Conservation (phyloP, 768 basidiomycete species). For the Termitomyces sp. region DNA sequence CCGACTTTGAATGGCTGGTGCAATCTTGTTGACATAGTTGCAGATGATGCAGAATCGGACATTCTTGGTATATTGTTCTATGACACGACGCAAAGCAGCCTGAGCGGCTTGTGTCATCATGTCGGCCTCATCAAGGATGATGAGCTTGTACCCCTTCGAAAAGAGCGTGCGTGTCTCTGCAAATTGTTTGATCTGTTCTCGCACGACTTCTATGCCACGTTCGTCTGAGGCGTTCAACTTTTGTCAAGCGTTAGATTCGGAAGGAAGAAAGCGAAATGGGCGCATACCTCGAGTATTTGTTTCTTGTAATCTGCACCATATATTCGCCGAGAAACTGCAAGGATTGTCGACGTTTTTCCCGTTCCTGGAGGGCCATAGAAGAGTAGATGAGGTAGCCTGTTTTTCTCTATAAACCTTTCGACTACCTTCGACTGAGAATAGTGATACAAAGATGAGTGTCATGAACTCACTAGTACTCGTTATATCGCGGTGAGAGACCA, state of each 20-base stretch:
- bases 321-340: conserved; percentile 92
- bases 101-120: conserved; percentile 99
- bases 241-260: background rate
- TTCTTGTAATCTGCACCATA: conserved; percentile 84
- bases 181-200: conserved; percentile 98
- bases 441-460: background rate
- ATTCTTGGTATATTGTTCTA: conserved; percentile 98
- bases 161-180: conserved; percentile 91
- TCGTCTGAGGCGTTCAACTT: conserved; percentile 98
- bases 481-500: conserved; percentile 96
- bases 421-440: conserved; percentile 42
- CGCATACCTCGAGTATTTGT: conserved; percentile 85
- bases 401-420: conserved; percentile 94
- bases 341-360: conserved; percentile 95
- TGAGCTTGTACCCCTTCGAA: conserved; percentile 93
- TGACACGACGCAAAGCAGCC: conserved; percentile 92
- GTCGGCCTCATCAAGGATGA: conserved; percentile 98
- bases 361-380: conserved; percentile 99
- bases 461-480: conserved; percentile 77
- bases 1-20: conserved; percentile 96
- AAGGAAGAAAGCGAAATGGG: background rate
- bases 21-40: conserved; percentile 99
- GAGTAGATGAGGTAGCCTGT: conserved; percentile 87
- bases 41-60: conserved; percentile 99
- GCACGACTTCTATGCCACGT: conserved; percentile 96